phyloP scores from a whole-genome alignment of 2,329 filamentous ascomycete species.

The Spiromastix sp. region DNA sequence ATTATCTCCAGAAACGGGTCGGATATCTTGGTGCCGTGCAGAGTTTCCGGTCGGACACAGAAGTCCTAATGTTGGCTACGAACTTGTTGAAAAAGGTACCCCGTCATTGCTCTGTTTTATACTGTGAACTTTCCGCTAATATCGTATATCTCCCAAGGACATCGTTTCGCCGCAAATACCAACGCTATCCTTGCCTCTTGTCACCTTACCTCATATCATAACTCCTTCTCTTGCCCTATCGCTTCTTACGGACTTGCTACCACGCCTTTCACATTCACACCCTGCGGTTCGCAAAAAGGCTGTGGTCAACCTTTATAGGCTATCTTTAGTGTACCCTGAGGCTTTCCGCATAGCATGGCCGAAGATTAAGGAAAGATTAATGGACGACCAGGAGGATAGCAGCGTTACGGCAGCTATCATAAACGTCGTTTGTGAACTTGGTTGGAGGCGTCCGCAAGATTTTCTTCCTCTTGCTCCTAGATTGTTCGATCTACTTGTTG shows the following conservation, averaged over 20 bases:
- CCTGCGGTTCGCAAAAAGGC: slow-evolving; percentile 88
- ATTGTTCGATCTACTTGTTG: slow-evolving; percentile 83
- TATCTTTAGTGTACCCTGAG: slow-evolving; percentile 94
- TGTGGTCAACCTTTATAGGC: slow-evolving; percentile 82
- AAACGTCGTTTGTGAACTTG: slow-evolving; percentile 92
- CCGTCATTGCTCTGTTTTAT: not conserved
- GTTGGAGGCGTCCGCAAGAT: slow-evolving; percentile 86
- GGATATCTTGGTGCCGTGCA: slow-evolving; percentile 93
- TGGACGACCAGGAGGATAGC: slow-evolving; percentile 80
- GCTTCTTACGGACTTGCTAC: slow-evolving; percentile 73
- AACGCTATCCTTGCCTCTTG: slow-evolving; percentile 75
- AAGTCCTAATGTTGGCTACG: slow-evolving; percentile 94
- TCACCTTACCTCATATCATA: slow-evolving; percentile 87
- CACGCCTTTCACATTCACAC: slow-evolving; percentile 76
- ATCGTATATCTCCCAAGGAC: slow-evolving; percentile 24
- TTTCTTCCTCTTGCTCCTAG: slow-evolving; percentile 86
- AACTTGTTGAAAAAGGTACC: slow-evolving; percentile 86
- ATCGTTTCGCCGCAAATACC: slow-evolving; percentile 59
- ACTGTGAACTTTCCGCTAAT: slow-evolving; percentile 1
- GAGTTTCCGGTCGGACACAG: slow-evolving; percentile 89
- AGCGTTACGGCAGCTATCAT: slow-evolving; percentile 94
- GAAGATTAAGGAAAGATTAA: slow-evolving; percentile 87
- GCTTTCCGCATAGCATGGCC: slow-evolving; percentile 88
- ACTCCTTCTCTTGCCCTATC: slow-evolving; percentile 87
- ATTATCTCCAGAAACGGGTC: slow-evolving; percentile 89